Percentiles rank a stretch among this genome's conserved stretches.
These are phyloP conservation scores for Sergeia podlipaevii DNA, from an alignment of 208 protist genomes.

Conservation along the genomic window DNA sequence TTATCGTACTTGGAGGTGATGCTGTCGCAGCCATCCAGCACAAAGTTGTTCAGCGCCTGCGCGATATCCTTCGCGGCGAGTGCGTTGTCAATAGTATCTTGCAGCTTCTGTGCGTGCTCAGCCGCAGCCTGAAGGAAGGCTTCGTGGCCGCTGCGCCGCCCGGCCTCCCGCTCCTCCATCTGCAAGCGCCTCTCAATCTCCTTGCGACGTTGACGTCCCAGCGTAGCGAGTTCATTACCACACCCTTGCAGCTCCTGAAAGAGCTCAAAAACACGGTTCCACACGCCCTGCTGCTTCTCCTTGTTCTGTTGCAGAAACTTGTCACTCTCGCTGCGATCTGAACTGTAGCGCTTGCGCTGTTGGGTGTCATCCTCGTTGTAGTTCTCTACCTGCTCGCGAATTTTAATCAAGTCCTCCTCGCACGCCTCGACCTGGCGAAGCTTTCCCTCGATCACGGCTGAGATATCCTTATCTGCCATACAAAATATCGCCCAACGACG, in stretches of 20 bases:
- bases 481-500: conserved; percentile 90
- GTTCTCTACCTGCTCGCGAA: conserved; percentile 81
- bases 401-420: conserved; percentile 83
- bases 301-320: conserved; percentile 85
- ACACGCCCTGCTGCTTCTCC: conserved; percentile 87
- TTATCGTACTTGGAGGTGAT: conserved; percentile 85
- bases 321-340: conserved; percentile 66
- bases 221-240: conserved; percentile 53
- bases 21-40: conserved; percentile 85
- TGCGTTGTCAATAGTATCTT: conserved; percentile 84
- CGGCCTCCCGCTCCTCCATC: conserved; percentile 84
- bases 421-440: conserved; percentile 84
- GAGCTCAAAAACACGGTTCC: conserved; percentile 83
- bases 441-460: conserved; percentile 84
- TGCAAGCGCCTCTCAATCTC: conserved; percentile 76
- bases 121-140: conserved; percentile 68
- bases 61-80: conserved; percentile 66
- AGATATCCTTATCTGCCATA: conserved; percentile 88
- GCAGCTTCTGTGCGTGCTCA: conserved; percentile 66
- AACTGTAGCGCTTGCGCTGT: conserved; percentile 82
- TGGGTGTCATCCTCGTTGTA: conserved; percentile 79
- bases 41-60: conserved; percentile 83
- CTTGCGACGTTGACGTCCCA: conserved; percentile 56
- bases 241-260: conserved; percentile 72
- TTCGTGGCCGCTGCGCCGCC: conserved; percentile 75